Conservation (phyloP, 2,329 filamentous ascomycete species). For the Graphium sp. region DNA sequence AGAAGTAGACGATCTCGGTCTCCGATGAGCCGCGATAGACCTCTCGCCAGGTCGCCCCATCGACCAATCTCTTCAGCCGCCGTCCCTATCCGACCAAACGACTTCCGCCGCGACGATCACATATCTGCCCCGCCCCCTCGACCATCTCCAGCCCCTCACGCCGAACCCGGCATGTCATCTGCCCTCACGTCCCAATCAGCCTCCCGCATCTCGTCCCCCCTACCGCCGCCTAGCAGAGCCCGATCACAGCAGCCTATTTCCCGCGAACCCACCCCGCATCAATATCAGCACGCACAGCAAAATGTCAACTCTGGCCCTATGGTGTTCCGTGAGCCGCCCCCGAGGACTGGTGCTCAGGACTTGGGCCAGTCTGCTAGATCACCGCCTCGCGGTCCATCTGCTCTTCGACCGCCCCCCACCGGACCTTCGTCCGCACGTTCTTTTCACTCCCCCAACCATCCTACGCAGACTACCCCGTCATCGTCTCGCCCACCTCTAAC, state of each 20-base stretch:
- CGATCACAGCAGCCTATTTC: conserved; percentile 30
- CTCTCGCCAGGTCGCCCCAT: conserved; percentile 19
- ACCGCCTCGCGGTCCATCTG: conserved; percentile 37
- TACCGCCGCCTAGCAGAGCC: conserved; percentile 24
- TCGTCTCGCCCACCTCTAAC: not conserved
- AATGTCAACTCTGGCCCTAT: conserved; percentile 1
- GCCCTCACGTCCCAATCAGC: conserved; percentile 30
- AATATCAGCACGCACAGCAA: conserved; percentile 6
- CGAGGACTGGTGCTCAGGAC: conserved; percentile 12
- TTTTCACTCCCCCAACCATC: conserved; percentile 1
- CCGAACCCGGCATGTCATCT: conserved; percentile 30
- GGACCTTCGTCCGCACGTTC: no score
- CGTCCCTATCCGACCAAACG: no score
- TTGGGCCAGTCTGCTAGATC: conserved; percentile 18
- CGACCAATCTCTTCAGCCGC: no score
- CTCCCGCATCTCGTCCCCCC: conserved; percentile 36
- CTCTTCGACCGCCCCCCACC: conserved; percentile 31
- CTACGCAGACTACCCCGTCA: conserved; percentile 1
- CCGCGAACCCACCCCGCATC: conserved; percentile 20
- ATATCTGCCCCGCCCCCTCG: no score
- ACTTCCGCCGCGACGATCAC: no score
- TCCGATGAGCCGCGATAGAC: conserved; percentile 29
- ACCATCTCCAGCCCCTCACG: conserved; percentile 24
- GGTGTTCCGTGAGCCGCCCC: conserved; percentile 2
- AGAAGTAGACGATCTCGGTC: conserved; percentile 36